Base-by-base conservation (phyloP, 805 yeast genomes). In the Torulaspora maleeae region DNA sequence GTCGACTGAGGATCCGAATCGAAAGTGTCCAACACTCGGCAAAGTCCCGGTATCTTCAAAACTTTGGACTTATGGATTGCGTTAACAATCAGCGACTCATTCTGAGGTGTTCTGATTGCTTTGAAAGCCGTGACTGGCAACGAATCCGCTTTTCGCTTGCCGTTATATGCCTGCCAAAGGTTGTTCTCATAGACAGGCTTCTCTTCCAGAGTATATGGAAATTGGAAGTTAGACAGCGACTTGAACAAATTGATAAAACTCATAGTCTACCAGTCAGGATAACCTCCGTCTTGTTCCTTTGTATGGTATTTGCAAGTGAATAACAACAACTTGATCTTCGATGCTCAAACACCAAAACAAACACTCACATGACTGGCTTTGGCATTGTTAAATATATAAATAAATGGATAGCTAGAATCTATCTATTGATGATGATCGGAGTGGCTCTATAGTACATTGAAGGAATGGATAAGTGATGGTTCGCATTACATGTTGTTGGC, bases 31-130 rank as follows among this genome's bases (percentile, higher is more conserved):
- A 61, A 39, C 4, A 61, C 62, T 8, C 43, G 47, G 27, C 59
- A 56, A 16, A 63, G 48, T 9, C 67, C 67, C 2, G 67, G 67
- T n/a, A 63, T 53, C 42, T 56, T 60, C 45, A 63, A 36, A 16
- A 58, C 45, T 41, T 59, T 61, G 32, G 57, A 39, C 41, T 55
- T 56, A 36, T 57, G 61, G 22, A 56, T 33, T 22, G 61, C 59
- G 45, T 62, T 60, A 5, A 49, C 30, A 12, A 60, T 46, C 17
- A 62, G 33, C 4, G 48, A 41, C 25, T 52, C 58, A 8, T 33
- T 45, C 17, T 48, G 44, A 27, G 48, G 44, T 8, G 44, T 43
- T 16, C 45, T 42, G 9, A 48, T 51, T 3, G 58, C 60, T 34
- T 57, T 55, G 43, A 61, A 63, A 8, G 55, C 53, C 10, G 66